Conservation (phyloP, 371 early-diverging fungal genomes). For the Rhizopus stolonifer region DNA sequence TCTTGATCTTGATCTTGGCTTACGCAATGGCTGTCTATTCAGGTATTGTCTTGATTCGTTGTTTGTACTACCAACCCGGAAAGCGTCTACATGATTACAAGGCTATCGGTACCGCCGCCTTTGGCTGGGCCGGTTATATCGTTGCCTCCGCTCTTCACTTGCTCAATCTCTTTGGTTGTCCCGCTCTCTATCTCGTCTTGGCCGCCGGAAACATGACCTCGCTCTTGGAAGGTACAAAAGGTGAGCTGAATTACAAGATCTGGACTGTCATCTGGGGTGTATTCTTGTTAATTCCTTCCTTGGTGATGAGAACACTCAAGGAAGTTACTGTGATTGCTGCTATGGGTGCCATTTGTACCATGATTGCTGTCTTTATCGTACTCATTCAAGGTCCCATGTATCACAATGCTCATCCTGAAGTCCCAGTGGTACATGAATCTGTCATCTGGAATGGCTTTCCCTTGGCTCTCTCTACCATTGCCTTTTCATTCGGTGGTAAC, state of each 20-base stretch:
- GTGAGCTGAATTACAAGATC: constrained; percentile 17
- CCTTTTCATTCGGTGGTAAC: constrained; percentile 55
- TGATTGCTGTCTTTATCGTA: constrained; percentile 46
- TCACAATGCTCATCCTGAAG: constrained; percentile 13
- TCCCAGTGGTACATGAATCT: constrained; percentile 7
- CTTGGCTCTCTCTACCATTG: constrained; percentile 53
- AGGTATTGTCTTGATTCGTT: constrained; percentile 21
- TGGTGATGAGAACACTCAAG: constrained; percentile 68
- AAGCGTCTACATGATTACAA: constrained; percentile 51
- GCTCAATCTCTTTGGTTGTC: constrained; percentile 60
- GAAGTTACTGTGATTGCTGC: constrained; percentile 65
- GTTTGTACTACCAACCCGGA: constrained; percentile 26
- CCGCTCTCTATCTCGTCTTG: constrained; percentile 70
- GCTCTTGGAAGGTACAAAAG: constrained; percentile 34
- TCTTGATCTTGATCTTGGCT: constrained; percentile 19
- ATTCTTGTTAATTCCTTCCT: constrained; percentile 68
- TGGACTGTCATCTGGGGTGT: constrained; percentile 67
- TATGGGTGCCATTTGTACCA: constrained; percentile 42
- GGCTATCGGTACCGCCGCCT: constrained; percentile 60
- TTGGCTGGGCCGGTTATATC: constrained; percentile 56
- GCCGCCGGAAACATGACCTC: constrained; percentile 60
- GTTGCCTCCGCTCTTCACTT: constrained; percentile 60
- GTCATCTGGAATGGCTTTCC: constrained; percentile 52
- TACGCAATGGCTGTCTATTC: constrained; percentile 22
- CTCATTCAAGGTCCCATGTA: constrained; percentile 35